Base-by-base conservation (phyloP, 2,329 filamentous ascomycete genomes). In the Metarhizium sp. region DNA sequence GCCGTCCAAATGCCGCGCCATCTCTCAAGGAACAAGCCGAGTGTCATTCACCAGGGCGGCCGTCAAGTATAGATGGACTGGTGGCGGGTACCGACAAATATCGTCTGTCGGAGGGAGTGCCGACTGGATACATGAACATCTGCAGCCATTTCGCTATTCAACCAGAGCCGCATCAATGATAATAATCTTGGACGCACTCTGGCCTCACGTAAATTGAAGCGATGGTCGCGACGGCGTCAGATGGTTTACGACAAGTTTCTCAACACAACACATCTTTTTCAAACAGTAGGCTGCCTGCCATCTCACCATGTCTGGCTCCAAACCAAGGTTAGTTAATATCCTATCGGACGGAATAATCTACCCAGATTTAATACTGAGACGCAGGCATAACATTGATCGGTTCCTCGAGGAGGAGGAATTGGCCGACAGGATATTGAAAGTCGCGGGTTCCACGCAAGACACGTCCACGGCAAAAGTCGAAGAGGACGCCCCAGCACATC, bases 31-130 rank as follows among this genome's bases (percentile, higher is more conserved):
- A 13, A 13, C 34, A 36, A 10, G 7, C 34, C 34, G 34, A 13
- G 7, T 36, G 25, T 59, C 57, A 58, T 61, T 61, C 66, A 62
- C 58, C 60, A 45, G 18, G 16, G 42, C n/a, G 11, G 58, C 63
- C 62, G 52, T 42, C 43, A 45, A 57, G 56, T 61, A 57, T 57
- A 48, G 55, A 55, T 51, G 60, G 57, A 66, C 66, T 68, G 66
- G 66, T 58, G 25, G 56, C 45, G 13, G 29, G 8, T 4, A 45
- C 5, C 8, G 10, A 14, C 36, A 14, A 2, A 8, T 16, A 36
- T 49, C 42, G 25, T 25, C 48, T 34, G 53, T n/a, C 13, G 25
- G 34, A 13, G 7, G 18, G 30, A 36, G 34, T 38, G 20, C 6
- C 40, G 30, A 30, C 18, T 43, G 36, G 42, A n/a, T 5, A 29